phyloP scores from a whole-genome alignment of 1,139 yeast species.

The Suhomyces kunorum region DNA sequence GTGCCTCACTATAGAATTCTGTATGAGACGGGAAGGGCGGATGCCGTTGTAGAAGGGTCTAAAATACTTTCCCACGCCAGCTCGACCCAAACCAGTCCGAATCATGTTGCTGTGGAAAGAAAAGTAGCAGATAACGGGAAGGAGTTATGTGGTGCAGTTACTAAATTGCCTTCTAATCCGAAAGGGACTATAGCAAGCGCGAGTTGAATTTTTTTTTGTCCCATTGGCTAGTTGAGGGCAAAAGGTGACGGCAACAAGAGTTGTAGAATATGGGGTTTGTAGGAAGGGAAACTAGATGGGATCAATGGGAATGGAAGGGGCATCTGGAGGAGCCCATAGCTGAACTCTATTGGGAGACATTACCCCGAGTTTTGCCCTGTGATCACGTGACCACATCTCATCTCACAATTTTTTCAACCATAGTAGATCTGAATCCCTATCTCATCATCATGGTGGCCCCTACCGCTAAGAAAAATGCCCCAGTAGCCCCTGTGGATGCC shows the following conservation, averaged over 20 bases:
- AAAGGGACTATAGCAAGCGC: conserved; percentile 3
- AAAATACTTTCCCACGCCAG: neutral
- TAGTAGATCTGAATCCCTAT: conserved; percentile 2
- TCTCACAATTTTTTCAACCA: conserved; percentile 9
- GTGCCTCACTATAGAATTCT: neutral
- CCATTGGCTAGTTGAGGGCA: conserved; percentile 5
- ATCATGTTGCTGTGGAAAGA: neutral
- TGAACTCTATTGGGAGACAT: too few species aligned
- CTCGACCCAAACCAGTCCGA: neutral
- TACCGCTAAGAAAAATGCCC: conserved; percentile 50
- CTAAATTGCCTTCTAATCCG: neutral
- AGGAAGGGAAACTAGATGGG: neutral
- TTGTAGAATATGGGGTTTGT: neutral
- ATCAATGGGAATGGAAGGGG: too few species aligned
- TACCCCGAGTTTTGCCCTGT: neutral
- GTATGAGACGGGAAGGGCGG: too few species aligned
- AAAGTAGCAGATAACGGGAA: neutral
- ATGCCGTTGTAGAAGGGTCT: too few species aligned
- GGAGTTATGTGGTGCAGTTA: neutral
- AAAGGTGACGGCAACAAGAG: neutral
- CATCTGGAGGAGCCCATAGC: too few species aligned
- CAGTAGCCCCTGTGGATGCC: conserved; percentile 7
- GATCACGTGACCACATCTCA: conserved; percentile 12
- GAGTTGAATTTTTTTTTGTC: conserved; percentile 3
- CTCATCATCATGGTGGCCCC: conserved; percentile 65